Evolutionary conservation across 2,329 filamentous ascomycete genomes (phyloP), one percentile per base, ranked within the genome.

Genomic region (Aspergillus persii): DNA sequence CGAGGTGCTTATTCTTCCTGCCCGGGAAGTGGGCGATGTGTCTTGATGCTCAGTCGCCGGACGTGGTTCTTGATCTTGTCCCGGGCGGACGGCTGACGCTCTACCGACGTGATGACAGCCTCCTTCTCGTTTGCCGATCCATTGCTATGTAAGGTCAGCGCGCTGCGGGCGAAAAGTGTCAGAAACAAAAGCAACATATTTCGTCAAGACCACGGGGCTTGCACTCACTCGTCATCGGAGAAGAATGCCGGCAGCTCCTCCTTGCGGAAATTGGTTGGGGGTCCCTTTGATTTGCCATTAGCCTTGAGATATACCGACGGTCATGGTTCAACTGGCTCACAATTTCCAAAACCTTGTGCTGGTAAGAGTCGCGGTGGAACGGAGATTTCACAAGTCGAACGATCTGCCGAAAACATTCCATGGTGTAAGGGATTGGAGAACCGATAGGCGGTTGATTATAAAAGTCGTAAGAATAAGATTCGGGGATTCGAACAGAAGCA

Each of bases 191-290:
- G 39, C 57, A 33, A 63, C 33, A 26, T n/a, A 29, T 36, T n/a
- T 50, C 55, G 41, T 18, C 9, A 5, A 12, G 61, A 54, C 36
- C 44, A 60, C 41, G 57, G 62, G 58, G 62, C 18, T 65, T 33
- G 50, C 50, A 74, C 69, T 70, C 56, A 76, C 75, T 76, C 74
- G 61, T 73, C 71, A 66, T 76, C 74, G 50, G 69, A 70, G 63
- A 77, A 73, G 59, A 69, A 73, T n/a, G 74, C 64, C 50, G 73
- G 72, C 59, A 75, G 61, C 59, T 78, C 71, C 64, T 78, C 75
- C 56, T 76, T 77, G 41, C 76, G 71, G 59, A 79, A 79, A 65
- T 79, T 71, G 29, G 74, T 79, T 36, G 77, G 77, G 50, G 66
- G 70, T 23, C 77, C 75, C 77, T 79, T 51, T 12, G 9, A 15